Percentiles rank a stretch among this genome's conserved stretches.
These are phyloP conservation scores for Aphanomyces invadans DNA, from an alignment of 352 stramenopile species.

Conservation along the genomic window DNA sequence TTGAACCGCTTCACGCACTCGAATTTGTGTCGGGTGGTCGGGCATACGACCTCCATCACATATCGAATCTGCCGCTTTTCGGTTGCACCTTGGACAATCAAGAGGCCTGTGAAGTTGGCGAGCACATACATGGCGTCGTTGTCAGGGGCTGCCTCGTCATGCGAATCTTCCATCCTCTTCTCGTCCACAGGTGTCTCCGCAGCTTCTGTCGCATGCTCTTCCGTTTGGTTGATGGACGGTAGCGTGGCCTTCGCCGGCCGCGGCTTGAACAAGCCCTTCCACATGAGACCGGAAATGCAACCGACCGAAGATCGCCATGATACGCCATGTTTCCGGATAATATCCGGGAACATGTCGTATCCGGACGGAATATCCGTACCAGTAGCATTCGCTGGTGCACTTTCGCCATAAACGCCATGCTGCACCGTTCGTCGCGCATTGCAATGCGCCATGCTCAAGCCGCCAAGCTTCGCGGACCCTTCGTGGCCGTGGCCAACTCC, in stretches of 20 bases:
- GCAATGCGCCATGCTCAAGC: neutral
- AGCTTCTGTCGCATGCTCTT: neutral
- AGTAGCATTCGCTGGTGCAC: slow-evolving; percentile 12
- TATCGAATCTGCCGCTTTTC: slow-evolving; percentile 14
- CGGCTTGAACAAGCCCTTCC: neutral
- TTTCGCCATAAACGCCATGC: neutral
- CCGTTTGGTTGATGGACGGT: neutral
- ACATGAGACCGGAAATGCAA: neutral
- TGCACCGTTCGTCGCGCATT: neutral
- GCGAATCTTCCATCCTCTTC: neutral
- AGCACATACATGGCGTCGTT: neutral
- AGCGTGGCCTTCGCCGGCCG: neutral
- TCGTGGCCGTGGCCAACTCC: neutral
- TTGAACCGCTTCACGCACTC: slow-evolving; percentile 18
- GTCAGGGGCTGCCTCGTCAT: neutral
- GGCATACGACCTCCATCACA: slow-evolving; percentile 9
- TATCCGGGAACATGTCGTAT: no score
- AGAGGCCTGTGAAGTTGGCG: slow-evolving; percentile 4
- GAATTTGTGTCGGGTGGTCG: neutral
- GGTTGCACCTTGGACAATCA: slow-evolving; percentile 11
- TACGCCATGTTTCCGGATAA: neutral
- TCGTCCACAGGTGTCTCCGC: neutral
- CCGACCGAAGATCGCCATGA: slow-evolving; percentile 3
- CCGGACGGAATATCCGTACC: no score
- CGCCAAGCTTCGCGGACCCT: neutral